Percentiles rank a stretch among this genome's conserved stretches.
Evolutionary conservation across 495 filamentous ascomycete species (phyloP).

Genomic region (Talaromyces adpressus): DNA sequence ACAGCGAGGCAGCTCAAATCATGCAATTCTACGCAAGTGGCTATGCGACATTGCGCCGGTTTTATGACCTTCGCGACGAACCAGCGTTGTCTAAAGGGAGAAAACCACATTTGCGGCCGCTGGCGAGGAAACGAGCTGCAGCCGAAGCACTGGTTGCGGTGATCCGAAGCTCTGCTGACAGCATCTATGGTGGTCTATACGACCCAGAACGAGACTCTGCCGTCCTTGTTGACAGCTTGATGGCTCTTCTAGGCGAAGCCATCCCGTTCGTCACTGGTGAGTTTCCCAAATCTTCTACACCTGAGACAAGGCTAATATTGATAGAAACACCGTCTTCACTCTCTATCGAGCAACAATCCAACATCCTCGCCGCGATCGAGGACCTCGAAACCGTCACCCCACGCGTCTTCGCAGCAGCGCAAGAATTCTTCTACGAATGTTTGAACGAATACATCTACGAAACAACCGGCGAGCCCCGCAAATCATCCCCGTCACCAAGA

Average conservation of each 20-base stretch:
- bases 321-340: slow-evolving; percentile 30
- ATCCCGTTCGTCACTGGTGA: slow-evolving; percentile 63
- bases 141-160: slow-evolving; percentile 67
- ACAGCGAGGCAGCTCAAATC: slow-evolving; percentile 70
- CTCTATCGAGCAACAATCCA: slow-evolving; percentile 58
- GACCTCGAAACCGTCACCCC: slow-evolving; percentile 71
- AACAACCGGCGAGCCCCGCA: slow-evolving; percentile 3
- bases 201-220: slow-evolving; percentile 71
- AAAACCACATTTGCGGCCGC: slow-evolving; percentile 34
- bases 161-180: slow-evolving; percentile 75
- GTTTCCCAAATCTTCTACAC: slow-evolving; percentile 13
- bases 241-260: slow-evolving; percentile 79
- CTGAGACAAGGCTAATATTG: slow-evolving; percentile 1
- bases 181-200: slow-evolving; percentile 80
- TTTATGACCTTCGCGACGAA: slow-evolving; percentile 79
- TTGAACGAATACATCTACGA: slow-evolving; percentile 36
- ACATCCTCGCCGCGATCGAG: slow-evolving; percentile 71
- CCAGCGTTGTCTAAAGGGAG: slow-evolving; percentile 33
- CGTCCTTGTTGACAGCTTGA: slow-evolving; percentile 74
- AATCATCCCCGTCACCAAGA: background rate
- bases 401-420: slow-evolving; percentile 60
- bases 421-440: slow-evolving; percentile 57
- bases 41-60: slow-evolving; percentile 79
- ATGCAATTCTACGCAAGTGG: slow-evolving; percentile 80
- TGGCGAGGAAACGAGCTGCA: slow-evolving; percentile 57